These are phyloP conservation scores for Tetradesmus lagerheimii DNA, from an alignment of 139 green algal genomes.

Conservation along the genomic window DNA sequence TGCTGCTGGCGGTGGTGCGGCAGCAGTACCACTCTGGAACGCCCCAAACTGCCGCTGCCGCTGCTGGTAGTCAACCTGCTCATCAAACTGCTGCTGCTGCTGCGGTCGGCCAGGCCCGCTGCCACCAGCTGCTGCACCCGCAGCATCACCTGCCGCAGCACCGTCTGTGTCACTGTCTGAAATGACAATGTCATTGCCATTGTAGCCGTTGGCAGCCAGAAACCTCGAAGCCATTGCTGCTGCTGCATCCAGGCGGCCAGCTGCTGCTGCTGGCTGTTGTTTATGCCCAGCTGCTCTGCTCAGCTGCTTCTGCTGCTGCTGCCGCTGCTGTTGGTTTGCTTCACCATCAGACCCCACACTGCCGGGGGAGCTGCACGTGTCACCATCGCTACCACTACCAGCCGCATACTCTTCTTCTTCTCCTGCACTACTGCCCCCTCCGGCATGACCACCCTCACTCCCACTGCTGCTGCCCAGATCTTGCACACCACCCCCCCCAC, in stretches of 20 bases:
- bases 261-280: conserved; percentile 1
- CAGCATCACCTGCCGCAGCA: background rate
- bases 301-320: conserved; percentile 31
- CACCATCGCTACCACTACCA: background rate
- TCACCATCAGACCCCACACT: background rate
- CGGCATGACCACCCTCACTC: background rate
- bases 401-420: background rate
- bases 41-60: background rate
- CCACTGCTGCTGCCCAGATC: conserved; percentile 12
- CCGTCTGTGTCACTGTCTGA: background rate
- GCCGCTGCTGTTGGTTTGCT: background rate
- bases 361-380: background rate
- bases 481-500: background rate
- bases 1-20: background rate
- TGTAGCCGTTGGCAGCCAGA: background rate
- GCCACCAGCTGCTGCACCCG: conserved; percentile 11
- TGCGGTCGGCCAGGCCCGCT: background rate
- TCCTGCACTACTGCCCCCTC: conserved; percentile 15
- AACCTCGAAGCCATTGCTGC: background rate
- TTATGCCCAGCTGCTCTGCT: background rate
- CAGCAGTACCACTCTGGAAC: background rate
- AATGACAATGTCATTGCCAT: background rate
- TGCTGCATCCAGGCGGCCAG: background rate
- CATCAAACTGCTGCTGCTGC: background rate
- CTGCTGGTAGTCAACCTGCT: background rate